Evolutionary conservation across 768 basidiomycete species (phyloP), one percentile per base, ranked within the genome.

Genomic region (Tubosaeta sp.): DNA sequence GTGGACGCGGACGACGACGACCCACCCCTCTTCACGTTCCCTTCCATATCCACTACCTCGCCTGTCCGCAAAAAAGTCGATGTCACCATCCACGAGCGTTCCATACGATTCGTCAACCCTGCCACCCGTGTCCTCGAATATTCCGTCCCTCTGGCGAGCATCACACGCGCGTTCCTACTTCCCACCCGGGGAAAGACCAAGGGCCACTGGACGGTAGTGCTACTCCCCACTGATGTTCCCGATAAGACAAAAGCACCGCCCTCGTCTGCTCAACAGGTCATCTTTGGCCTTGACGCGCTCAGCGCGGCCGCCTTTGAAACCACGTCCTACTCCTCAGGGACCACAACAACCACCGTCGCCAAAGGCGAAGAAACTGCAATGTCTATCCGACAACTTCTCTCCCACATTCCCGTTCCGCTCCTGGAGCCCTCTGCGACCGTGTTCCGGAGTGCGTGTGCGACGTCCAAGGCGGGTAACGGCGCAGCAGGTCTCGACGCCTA

Each of bases 171-270:
- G 0, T 91, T 90, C 65, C 63, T 91, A 44, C 64, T 90, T 1
- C 86, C 88, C 10, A 89, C 87, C 0, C 77, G 87, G 22, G 86
- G 85, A 25, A 89, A 88, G 65, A 63, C 72, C 25, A 86, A 82
- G 59, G 72, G 80, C 0, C 84, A 90, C 59, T 88, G 86, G 85
- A 85, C 85, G 0, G 74, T 86, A 27, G 74, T 87, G 13, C 61
- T 90, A 30, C 71, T 90, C 24, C 71, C 82, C 16, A 16, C 43
- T 7, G 84, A 87, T 62, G 69, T 71, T 5, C 74, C 79, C 4
- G 75, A 77, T 29, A 76, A 75, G 44, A 66, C 54, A n/a, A 71
- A 66, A 36, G 72, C 74, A 46, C 54, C 68, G 11, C 53, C 70
- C 11, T 56, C 69, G n/a, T 46, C 71, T 5, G 57, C 68, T 6